These are phyloP conservation scores for Calonectria crousiana DNA, from an alignment of 2,329 filamentous ascomycete species.

Conservation along the genomic window DNA sequence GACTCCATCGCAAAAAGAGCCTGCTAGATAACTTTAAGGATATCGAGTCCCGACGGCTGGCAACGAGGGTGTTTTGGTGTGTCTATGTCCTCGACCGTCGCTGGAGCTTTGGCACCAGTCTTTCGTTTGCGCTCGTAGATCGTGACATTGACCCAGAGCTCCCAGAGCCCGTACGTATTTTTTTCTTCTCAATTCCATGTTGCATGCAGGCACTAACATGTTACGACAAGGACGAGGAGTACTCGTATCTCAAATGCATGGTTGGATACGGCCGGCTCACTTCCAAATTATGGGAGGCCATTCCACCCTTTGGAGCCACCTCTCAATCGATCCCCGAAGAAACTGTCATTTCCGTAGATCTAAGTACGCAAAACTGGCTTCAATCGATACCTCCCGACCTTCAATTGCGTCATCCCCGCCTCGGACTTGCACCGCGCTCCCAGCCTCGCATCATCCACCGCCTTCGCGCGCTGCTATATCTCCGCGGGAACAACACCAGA, in stretches of 20 bases:
- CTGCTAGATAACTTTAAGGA: constrained; percentile 54
- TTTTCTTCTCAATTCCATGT: not conserved
- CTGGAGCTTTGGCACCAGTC: constrained; percentile 64
- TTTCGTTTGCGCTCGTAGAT: constrained; percentile 62
- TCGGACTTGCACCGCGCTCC: constrained; percentile 47
- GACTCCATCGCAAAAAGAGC: constrained; percentile 60
- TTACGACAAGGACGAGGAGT: constrained; percentile 46
- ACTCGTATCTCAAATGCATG: constrained; percentile 60
- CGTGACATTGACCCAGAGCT: constrained; percentile 62
- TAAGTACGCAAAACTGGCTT: constrained; percentile 59
- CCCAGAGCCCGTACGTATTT: constrained; percentile 53
- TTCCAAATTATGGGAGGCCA: constrained; percentile 60
- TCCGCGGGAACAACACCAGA: constrained; percentile 59
- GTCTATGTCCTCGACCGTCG: constrained; percentile 64
- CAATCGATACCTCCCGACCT: constrained; percentile 58
- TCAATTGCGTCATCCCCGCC: constrained; percentile 50
- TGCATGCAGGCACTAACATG: not conserved
- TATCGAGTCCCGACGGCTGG: constrained; percentile 44
- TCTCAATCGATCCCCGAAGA: constrained; percentile 53
- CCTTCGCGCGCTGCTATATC: constrained; percentile 56
- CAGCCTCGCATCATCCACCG: constrained; percentile 54
- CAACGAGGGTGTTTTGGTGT: constrained; percentile 61
- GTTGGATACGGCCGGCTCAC: constrained; percentile 60
- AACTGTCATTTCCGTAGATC: constrained; percentile 54
- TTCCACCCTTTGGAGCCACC: constrained; percentile 52